These are phyloP conservation scores for Dioscorea cayenensis DNA, from an alignment of 116 monocot species.

Conservation along the genomic window DNA sequence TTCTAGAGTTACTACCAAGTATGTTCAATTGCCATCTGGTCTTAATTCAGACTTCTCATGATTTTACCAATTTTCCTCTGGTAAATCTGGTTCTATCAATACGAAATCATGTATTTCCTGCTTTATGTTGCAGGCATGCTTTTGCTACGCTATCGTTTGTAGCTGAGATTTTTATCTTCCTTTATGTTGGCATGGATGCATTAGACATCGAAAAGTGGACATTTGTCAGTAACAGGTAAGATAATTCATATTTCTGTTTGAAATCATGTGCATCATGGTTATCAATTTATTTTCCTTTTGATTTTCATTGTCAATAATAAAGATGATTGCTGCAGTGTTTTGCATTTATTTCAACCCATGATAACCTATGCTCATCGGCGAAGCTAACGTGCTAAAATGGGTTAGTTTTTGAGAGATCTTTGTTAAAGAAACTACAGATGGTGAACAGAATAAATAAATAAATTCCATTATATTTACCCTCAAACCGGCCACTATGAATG, in stretches of 20 bases:
- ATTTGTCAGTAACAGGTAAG: conserved; percentile 75
- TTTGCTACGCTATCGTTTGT: conserved; percentile 98
- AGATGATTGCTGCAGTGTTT: no score
- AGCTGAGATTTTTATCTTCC: conserved; percentile 85
- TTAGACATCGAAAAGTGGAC: conserved; percentile 98
- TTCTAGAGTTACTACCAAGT: conserved; percentile 98
- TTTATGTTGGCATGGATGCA: conserved; percentile 99
- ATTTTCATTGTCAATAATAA: background rate
- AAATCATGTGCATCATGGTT: background rate
- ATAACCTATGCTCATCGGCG: no score
- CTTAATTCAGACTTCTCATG: background rate
- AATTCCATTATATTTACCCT: no score
- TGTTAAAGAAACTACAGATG: no score
- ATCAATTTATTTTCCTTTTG: background rate
- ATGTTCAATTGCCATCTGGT: conserved; percentile 13
- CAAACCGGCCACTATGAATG: no score
- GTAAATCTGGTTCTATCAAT: background rate
- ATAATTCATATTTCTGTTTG: no score
- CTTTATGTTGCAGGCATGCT: conserved; percentile 63
- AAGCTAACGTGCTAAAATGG: no score
- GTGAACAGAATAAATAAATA: no score
- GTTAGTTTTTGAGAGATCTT: no score
- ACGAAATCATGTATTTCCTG: background rate
- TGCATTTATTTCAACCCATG: no score
- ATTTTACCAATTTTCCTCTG: background rate